Conservation (phyloP, 169 alveolate genomes). For the Ichthyophthirius multifiliis region DNA sequence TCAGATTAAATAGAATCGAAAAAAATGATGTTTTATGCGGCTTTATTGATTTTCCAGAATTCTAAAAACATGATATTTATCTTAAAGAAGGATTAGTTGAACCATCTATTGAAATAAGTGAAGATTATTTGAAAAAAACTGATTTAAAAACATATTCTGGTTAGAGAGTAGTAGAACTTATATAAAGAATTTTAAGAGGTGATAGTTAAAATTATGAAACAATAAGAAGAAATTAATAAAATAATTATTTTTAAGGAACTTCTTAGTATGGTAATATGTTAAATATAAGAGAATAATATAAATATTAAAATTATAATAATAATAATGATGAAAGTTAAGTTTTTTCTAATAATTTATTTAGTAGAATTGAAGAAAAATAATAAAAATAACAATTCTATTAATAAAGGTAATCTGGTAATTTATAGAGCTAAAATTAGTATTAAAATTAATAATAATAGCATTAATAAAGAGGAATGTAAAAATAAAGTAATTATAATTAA, state of each 20-base stretch:
- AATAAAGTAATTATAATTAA: too few species aligned
- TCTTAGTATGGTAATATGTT: neutral
- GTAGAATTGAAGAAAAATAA: too few species aligned
- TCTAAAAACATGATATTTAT: neutral
- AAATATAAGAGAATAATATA: neutral
- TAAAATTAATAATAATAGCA: too few species aligned
- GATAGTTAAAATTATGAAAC: neutral
- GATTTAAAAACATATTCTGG: neutral
- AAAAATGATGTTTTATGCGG: neutral
- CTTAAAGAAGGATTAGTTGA: neutral
- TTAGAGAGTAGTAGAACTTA: neutral
- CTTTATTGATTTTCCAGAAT: neutral
- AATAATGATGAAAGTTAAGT: too few species aligned
- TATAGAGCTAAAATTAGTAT: too few species aligned
- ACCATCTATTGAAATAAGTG: neutral
- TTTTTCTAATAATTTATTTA: too few species aligned
- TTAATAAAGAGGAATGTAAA: too few species aligned
- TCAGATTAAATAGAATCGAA: neutral
- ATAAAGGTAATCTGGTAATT: too few species aligned
- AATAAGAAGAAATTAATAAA: neutral
- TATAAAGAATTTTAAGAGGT: neutral
- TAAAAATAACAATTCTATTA: too few species aligned
- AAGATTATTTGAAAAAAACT: neutral
- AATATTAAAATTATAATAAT: neutral
- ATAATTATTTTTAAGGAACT: neutral